phyloP scores from a whole-genome alignment of 306 rosid species.

The Vigna angularis region DNA sequence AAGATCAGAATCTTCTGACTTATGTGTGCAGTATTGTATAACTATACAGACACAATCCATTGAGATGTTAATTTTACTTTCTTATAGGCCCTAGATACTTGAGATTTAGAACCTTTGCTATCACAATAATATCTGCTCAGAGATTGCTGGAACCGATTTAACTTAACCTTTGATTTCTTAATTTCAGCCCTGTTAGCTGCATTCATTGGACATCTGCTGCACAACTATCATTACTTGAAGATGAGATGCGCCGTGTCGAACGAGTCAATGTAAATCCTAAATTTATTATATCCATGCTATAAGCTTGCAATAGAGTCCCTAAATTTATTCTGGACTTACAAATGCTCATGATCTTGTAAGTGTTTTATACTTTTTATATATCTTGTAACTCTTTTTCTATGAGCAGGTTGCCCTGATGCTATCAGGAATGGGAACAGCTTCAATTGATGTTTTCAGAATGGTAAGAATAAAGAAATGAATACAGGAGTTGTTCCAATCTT shows the following conservation, averaged over 20 bases:
- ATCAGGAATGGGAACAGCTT: slow-evolving; percentile 83
- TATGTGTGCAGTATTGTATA: background rate
- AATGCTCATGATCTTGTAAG: slow-evolving; percentile 10
- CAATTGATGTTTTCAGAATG: slow-evolving; percentile 80
- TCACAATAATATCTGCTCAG: background rate
- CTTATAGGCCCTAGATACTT: slow-evolving; percentile 32
- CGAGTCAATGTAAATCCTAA: slow-evolving; percentile 76
- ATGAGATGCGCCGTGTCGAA: slow-evolving; percentile 93
- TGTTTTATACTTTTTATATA: slow-evolving; percentile 15
- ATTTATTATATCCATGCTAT: background rate
- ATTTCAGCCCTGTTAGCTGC: slow-evolving; percentile 90
- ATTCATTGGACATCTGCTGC: slow-evolving; percentile 99
- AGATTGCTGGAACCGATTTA: slow-evolving; percentile 23
- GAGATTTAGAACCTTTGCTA: slow-evolving; percentile 27
- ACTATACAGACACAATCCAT: background rate
- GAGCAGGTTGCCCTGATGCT: slow-evolving; percentile 89
- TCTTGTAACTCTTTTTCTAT: slow-evolving; percentile 23
- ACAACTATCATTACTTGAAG: slow-evolving; percentile 89
- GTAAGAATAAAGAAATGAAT: slow-evolving; percentile 48
- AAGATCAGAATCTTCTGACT: slow-evolving; percentile 3
- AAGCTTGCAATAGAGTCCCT: background rate
- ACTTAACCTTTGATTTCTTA: background rate
- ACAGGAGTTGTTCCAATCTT: slow-evolving; percentile 7
- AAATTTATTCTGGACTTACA: background rate
- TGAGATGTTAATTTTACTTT: background rate